Percentiles rank a stretch among this genome's conserved stretches.
Evolutionary conservation across 2,329 filamentous ascomycete genomes (phyloP).

Genomic region (Fusarium sp.): DNA sequence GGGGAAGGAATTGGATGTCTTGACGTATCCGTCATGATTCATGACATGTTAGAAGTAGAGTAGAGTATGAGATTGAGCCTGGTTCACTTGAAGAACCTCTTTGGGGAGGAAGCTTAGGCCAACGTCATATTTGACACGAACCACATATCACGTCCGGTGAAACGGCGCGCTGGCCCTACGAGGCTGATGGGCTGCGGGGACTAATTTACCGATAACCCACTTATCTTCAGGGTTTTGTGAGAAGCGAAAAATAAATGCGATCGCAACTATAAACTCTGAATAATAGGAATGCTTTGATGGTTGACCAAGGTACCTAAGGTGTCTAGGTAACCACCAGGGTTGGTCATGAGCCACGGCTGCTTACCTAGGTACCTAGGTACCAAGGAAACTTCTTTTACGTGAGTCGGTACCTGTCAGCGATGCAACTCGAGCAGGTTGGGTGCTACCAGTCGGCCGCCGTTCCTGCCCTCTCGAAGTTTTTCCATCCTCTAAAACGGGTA

Average conservation of each 20-base stretch:
- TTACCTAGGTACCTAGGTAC: no score
- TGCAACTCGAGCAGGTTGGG: constrained; percentile 14
- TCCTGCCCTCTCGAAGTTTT: constrained; percentile 3
- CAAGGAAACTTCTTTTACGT: background rate
- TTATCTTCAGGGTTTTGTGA: constrained; percentile 18
- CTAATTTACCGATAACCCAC: constrained; percentile 3
- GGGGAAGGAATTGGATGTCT: constrained; percentile 15
- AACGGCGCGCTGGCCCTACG: constrained; percentile 20
- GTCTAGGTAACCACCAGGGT: background rate
- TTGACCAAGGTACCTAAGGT: no score
- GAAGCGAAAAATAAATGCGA: no score
- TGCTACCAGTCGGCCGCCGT: constrained; percentile 19
- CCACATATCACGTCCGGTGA: constrained; percentile 3
- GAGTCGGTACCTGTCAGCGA: constrained; percentile 25
- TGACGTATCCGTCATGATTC: constrained; percentile 16
- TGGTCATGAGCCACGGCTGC: background rate
- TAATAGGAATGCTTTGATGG: no score
- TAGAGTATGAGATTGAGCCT: background rate
- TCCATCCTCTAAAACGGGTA: background rate
- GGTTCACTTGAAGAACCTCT: background rate
- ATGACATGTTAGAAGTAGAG: background rate
- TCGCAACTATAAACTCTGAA: no score
- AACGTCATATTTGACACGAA: constrained; percentile 2
- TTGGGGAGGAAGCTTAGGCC: constrained; percentile 1
- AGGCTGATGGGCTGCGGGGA: constrained; percentile 16